phyloP scores from a whole-genome alignment of 345 rosid genomes.

The Lepidium aucheri region DNA sequence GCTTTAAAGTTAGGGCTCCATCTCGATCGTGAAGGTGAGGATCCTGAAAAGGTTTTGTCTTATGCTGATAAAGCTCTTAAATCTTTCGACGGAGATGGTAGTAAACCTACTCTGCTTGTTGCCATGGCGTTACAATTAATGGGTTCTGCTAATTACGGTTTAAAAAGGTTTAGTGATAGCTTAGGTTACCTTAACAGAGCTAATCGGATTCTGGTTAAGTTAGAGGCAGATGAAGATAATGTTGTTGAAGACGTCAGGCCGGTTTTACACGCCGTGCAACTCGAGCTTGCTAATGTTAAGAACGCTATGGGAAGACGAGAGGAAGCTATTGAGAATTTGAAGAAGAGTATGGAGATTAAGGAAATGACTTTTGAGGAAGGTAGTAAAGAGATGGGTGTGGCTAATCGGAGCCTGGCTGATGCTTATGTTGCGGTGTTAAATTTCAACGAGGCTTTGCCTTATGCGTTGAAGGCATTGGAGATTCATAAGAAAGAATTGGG shows the following conservation, averaged over 20 bases:
- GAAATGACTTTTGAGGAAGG: conserved; percentile 59
- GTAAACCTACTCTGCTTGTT: conserved; percentile 42
- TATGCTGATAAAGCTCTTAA: conserved; percentile 64
- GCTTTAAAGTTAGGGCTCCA: conserved; percentile 72
- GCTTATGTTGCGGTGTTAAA: conserved; percentile 77
- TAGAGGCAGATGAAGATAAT: conserved; percentile 46
- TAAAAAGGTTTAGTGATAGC: conserved; percentile 72
- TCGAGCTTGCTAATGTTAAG: conserved; percentile 75
- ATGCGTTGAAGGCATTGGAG: conserved; percentile 60
- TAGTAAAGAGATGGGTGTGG: conserved; percentile 72
- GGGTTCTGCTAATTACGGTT: conserved; percentile 63
- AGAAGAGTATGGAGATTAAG: conserved; percentile 72
- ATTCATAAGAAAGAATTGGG: conserved; percentile 67
- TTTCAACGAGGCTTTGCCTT: conserved; percentile 77
- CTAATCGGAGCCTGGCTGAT: conserved; percentile 66
- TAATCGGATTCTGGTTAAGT: conserved; percentile 49
- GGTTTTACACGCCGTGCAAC: conserved; percentile 64
- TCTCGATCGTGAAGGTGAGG: conserved; percentile 81
- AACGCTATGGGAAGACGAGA: conserved; percentile 90
- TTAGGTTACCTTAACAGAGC: conserved; percentile 75
- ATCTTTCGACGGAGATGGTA: conserved; percentile 42
- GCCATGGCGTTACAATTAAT: conserved; percentile 73
- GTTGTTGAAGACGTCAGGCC: conserved; percentile 52
- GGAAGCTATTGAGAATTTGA: conserved; percentile 72
- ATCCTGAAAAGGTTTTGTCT: conserved; percentile 56